A percentile compares a stretch with the other conserved stretches of the same genome.
phyloP scores from a whole-genome alignment of 2,329 filamentous ascomycete genomes.

The Ambrosiella beaveri region DNA sequence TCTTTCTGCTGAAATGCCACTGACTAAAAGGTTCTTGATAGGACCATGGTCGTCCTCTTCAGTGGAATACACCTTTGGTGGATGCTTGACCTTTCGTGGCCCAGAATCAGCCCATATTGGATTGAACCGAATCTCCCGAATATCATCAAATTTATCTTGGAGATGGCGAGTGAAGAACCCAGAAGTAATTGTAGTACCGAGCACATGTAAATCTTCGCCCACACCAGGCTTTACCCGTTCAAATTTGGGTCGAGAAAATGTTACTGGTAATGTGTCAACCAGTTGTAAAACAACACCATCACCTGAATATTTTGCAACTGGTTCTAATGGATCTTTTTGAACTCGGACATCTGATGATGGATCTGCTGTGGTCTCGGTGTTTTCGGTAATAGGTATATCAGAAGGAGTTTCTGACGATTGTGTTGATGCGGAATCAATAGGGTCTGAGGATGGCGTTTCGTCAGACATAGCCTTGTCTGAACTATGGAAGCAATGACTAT shows the following conservation, averaged over 20 bases:
- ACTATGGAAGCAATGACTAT: not conserved
- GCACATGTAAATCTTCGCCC: slow-evolving; percentile 7
- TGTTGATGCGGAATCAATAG: not conserved
- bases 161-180: slow-evolving; percentile 11
- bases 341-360: too few species aligned
- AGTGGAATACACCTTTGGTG: slow-evolving; percentile 9
- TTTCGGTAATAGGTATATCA: too few species aligned
- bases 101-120: slow-evolving; percentile 7
- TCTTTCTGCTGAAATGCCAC: slow-evolving; percentile 37
- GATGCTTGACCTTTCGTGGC: slow-evolving; percentile 14
- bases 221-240: not conserved
- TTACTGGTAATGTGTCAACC: not conserved
- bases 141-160: slow-evolving; percentile 14
- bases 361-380: too few species aligned
- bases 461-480: not conserved
- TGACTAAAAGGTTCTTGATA: slow-evolving; percentile 57
- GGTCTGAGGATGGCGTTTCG: not conserved
- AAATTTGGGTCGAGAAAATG: not conserved
- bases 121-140: slow-evolving; percentile 11
- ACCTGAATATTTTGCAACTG: not conserved
- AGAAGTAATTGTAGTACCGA: slow-evolving; percentile 10
- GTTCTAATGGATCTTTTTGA: not conserved
- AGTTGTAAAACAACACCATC: not conserved
- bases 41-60: slow-evolving; percentile 24
- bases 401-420: not conserved